Base-by-base conservation (phyloP, 2,329 filamentous ascomycete species). In the Pseudopithomyces maydicus region DNA sequence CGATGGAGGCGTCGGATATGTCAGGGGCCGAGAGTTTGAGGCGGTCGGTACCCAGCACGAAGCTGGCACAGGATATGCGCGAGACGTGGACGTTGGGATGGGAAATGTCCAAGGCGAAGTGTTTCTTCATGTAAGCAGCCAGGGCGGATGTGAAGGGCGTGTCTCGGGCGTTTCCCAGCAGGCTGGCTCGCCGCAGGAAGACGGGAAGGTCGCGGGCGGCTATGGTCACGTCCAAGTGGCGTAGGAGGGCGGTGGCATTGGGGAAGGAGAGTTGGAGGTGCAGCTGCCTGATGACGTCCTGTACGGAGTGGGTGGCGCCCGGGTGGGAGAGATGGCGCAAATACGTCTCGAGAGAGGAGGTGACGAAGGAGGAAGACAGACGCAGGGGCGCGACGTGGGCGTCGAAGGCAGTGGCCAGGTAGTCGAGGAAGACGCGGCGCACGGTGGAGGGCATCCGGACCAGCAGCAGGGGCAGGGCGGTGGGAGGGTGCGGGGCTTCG, bases 311-410 rank as follows among this genome's bases (percentile, higher is more conserved):
- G 2, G 67, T 70, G 3, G 72, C 73, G 51, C 52, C 54, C 48
- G 42, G 44, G 26, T 69, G 59, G 3, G 83, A 78, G 14, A 93
- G 77, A 55, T 84, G 79, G 14, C 84, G 85, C 53, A 94, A 80
- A 57, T 92, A 86, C 0, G 65, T 74, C 57, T 82, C 80, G 15
- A 84, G 70, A 1, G 72, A 71, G 0, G 68, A 62, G n/a, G 78
- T 79, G 32, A 84, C 71, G 56, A 82, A 81, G 7, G 63, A 57
- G 0, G 81, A 77, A 0, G 78, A 70, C 3, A 84, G 74, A 5
- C 70, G 72, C 22, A 84, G 60, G 4, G 77, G 68, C 6, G 79
- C 77, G 44, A 79, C 75, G 57, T 80, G 80, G 2, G 80, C 75
- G 59, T 85, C 82, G 64, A 85, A 85, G 55, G 74, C 79, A 1